Evolutionary conservation across 2,329 filamentous ascomycete species (phyloP).

Genomic region (Cyclaneusma minus): DNA sequence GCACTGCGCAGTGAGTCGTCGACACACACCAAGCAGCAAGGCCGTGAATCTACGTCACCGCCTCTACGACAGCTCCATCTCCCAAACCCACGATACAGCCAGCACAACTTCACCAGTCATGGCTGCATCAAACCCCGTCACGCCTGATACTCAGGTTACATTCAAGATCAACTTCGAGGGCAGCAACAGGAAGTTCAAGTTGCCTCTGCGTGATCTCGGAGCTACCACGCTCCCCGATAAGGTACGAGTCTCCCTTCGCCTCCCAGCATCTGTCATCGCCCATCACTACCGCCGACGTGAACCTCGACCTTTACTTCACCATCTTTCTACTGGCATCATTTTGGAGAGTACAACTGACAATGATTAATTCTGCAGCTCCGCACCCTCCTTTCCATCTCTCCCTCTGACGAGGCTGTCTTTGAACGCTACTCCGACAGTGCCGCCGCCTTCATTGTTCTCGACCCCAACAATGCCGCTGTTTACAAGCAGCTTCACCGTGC

Average conservation of each 20-base stretch:
- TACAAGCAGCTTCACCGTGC: conserved; percentile 97
- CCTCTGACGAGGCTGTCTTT: conserved; percentile 48
- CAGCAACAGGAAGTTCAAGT: conserved; percentile 67
- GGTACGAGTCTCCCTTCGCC: conserved; percentile 36
- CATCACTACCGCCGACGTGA: no score
- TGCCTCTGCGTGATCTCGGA: conserved; percentile 72
- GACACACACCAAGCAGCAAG: no score
- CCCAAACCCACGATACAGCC: no score
- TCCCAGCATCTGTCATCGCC: no score
- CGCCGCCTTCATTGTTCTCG: conserved; percentile 62
- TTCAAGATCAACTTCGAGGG: conserved; percentile 75
- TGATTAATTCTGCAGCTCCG: conserved; percentile 42
- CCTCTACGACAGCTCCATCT: no score
- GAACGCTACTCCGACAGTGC: conserved; percentile 95
- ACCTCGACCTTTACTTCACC: no score
- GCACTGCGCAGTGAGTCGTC: no score
- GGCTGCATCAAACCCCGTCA: conserved; percentile 15
- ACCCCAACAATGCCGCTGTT: conserved; percentile 60
- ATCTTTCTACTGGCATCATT: conserved; percentile 3
- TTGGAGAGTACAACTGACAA: conserved; percentile 10
- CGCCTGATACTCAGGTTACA: conserved; percentile 60
- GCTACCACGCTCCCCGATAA: conserved; percentile 62
- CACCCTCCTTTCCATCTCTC: conserved; percentile 46
- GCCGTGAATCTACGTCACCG: no score
- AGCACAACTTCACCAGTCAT: no score